Evolutionary conservation across 2,329 filamentous ascomycete genomes (phyloP).

Genomic region (Apiospora kogelbergensis): DNA sequence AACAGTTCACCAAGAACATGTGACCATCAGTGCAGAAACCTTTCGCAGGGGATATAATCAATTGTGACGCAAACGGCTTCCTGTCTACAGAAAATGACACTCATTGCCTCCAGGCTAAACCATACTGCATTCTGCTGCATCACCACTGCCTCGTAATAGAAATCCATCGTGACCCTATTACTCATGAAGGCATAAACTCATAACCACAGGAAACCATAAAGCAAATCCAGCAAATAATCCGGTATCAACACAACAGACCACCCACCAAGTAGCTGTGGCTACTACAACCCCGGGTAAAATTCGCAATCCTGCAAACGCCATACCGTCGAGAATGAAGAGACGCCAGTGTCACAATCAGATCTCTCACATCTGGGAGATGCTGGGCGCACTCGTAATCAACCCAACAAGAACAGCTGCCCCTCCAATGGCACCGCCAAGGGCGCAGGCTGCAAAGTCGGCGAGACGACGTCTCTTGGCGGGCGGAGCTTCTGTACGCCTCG

Average conservation of each 20-base stretch:
- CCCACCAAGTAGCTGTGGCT: background rate
- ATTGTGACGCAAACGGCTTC: background rate
- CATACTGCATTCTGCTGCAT: background rate
- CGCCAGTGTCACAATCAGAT: background rate
- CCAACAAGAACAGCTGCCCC: slow-evolving; percentile 24
- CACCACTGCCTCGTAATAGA: background rate
- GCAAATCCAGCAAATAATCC: background rate
- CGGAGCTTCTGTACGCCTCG: slow-evolving; percentile 13
- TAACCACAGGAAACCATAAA: background rate
- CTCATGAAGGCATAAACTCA: slow-evolving; percentile 5
- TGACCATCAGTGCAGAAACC: background rate
- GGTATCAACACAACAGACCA: background rate
- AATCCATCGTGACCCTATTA: slow-evolving; percentile 2
- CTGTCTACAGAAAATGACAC: background rate
- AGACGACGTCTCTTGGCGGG: slow-evolving; percentile 31
- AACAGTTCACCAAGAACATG: no score
- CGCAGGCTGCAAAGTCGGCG: slow-evolving; percentile 29
- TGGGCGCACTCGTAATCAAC: slow-evolving; percentile 16
- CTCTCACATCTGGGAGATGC: slow-evolving; percentile 6
- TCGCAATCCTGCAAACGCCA: background rate
- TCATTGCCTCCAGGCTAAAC: background rate
- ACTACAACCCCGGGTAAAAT: background rate
- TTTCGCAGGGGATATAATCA: background rate
- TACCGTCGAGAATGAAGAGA: background rate
- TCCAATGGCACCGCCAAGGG: slow-evolving; percentile 24